phyloP scores from a whole-genome alignment of 2,329 filamentous ascomycete genomes.

The Pseudopithomyces chartarum region DNA sequence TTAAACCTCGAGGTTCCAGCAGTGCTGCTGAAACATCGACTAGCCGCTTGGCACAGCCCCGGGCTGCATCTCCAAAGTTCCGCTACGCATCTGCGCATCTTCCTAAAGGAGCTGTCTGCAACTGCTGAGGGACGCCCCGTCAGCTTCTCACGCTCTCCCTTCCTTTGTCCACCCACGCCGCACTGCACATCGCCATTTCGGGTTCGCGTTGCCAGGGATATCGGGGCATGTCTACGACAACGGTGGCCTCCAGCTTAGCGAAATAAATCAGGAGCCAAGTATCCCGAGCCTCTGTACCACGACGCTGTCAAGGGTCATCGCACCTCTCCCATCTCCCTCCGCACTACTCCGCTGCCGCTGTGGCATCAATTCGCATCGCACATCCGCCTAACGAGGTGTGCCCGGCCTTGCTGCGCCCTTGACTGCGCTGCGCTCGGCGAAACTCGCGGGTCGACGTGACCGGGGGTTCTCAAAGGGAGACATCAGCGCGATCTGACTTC shows the following conservation, averaged over 20 bases:
- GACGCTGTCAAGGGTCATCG: slow-evolving; percentile 20
- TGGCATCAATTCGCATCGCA: slow-evolving; percentile 21
- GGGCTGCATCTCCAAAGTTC: slow-evolving; percentile 7
- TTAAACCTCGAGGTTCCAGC: neutral
- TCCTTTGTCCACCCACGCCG: slow-evolving; percentile 25
- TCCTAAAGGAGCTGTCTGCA: neutral
- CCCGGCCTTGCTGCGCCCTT: slow-evolving; percentile 17
- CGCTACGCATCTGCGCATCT: neutral
- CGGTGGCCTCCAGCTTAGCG: slow-evolving; percentile 32
- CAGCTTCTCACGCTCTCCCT: slow-evolving; percentile 15
- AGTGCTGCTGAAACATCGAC: slow-evolving; percentile 29
- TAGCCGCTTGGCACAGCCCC: slow-evolving; percentile 30
- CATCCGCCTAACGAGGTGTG: slow-evolving; percentile 5
- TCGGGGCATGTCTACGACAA: slow-evolving; percentile 32
- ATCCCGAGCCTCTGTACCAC: slow-evolving; percentile 24
- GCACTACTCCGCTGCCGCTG: slow-evolving; percentile 11
- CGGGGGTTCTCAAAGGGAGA: slow-evolving; percentile 44
- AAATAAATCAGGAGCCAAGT: slow-evolving; percentile 38
- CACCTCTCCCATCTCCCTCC: slow-evolving; percentile 12
- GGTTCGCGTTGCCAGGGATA: slow-evolving; percentile 27
- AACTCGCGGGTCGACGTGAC: slow-evolving; percentile 41
- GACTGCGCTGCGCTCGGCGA: slow-evolving; percentile 27
- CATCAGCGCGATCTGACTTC: slow-evolving; percentile 31
- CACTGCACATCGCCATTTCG: slow-evolving; percentile 19
- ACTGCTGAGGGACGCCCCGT: slow-evolving; percentile 14